Evolutionary conservation across 352 stramenopile genomes (phyloP), one percentile per base, ranked within the genome.

Genomic region (Phytophthora tubulina): DNA sequence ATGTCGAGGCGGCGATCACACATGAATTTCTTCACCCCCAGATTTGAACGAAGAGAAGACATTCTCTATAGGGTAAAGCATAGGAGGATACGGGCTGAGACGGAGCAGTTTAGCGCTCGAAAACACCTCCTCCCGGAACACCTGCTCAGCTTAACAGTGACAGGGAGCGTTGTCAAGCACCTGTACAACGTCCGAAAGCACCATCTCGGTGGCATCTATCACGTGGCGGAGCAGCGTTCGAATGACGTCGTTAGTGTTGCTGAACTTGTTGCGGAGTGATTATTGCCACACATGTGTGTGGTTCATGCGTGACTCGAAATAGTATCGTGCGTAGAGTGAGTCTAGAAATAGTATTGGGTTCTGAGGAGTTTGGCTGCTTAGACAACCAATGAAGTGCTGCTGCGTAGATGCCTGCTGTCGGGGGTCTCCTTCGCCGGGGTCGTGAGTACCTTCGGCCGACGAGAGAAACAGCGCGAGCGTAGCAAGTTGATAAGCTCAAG

Each of bases 111-210:
- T 54, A 8, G 70, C 54, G 7, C 4, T 31, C n/a, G 48, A 53
- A 42, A 72, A 70, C 6, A 64, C 50, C 2, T 39, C 9, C 27
- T 64, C 45, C 3, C 67, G 49, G 31, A 73, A 70, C 6, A 73
- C 58, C 1, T 27, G 7, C 14, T 68, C 63, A 2, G 55, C 21
- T 9, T 31, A 14, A 6, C 33, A 45, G 33, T 67, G 63, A 27
- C 44, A 67, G 2, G 63, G 63, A 9, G 63, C 31, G 15, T 77
- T 73, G 36, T 77, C 46, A 2, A 77, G 35, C 2, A 68, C 60
- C 3, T 55, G n/a, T 4, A 61, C 41, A 2, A 56, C 32, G n/a
- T 61, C 17, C 21, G 4, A 13, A 3, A 56, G 11, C 5, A 13
- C 15, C 10, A 56, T 4, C 32, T 56, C 49, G 4, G 11, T 44